Evolutionary conservation across 164 flowering plant genomes (phyloP).

Genomic region (Hamamelis virginiana): DNA sequence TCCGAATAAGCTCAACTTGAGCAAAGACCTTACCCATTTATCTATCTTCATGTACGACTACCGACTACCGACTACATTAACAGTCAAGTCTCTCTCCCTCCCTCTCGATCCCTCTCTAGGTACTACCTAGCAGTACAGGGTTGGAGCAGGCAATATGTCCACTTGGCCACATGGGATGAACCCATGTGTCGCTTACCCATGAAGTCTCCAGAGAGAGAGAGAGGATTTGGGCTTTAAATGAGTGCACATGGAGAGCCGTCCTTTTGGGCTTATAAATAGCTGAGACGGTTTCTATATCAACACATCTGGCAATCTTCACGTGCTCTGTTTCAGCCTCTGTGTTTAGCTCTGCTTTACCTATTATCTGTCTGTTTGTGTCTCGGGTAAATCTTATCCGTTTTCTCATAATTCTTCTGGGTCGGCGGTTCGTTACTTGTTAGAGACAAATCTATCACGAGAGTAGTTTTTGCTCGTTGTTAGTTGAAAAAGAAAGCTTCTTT

Average conservation of each 20-base stretch:
- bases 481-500: constrained; percentile 21
- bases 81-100: too few species aligned
- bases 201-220: neutral
- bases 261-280: constrained; percentile 33
- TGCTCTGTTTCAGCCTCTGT: constrained; percentile 11
- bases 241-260: constrained; percentile 15
- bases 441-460: neutral
- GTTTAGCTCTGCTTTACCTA: neutral
- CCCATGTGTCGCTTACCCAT: constrained; percentile 18
- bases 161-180: constrained; percentile 10
- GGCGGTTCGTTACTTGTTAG: constrained; percentile 1
- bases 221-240: constrained; percentile 6
- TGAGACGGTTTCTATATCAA: constrained; percentile 7
- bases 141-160: constrained; percentile 16
- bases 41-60: too few species aligned
- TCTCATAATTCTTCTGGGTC: constrained; percentile 5
- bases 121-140: constrained; percentile 16
- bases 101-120: too few species aligned
- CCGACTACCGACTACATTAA: too few species aligned
- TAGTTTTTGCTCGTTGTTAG: constrained; percentile 41
- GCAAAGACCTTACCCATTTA: constrained; percentile 20
- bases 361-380: constrained; percentile 5
- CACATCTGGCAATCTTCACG: constrained; percentile 33
- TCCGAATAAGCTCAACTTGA: constrained; percentile 11
- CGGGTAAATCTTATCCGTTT: constrained; percentile 26